phyloP scores from a whole-genome alignment of 805 yeast genomes.

The Citeromyces matritensis region DNA sequence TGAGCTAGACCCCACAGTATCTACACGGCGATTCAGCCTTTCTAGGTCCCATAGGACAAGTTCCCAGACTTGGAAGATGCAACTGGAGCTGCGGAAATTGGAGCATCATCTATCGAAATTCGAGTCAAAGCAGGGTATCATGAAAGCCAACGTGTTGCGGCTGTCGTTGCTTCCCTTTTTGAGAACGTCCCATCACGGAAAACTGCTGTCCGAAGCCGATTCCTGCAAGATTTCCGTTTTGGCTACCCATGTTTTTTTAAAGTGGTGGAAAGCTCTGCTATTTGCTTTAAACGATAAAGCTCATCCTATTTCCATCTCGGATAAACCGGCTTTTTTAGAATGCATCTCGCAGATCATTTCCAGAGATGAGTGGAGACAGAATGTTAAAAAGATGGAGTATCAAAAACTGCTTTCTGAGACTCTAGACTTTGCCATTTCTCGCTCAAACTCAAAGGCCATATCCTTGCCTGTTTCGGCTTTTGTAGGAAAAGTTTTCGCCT shows the following conservation, averaged over 20 bases:
- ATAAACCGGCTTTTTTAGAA: constrained; percentile 37
- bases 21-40: too few relatives aligned
- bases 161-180: constrained; percentile 29
- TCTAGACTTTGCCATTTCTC: constrained; percentile 31
- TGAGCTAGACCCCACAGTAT: too few relatives aligned
- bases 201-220: constrained; percentile 4
- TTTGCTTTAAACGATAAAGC: constrained; percentile 12
- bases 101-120: constrained; percentile 30
- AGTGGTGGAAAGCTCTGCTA: constrained; percentile 42
- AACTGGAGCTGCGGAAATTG: constrained; percentile 9
- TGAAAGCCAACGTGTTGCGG: constrained; percentile 30
- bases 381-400: constrained; percentile 13
- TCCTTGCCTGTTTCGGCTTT: constrained; percentile 49
- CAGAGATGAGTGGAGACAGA: constrained; percentile 26
- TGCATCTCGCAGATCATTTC: constrained; percentile 34
- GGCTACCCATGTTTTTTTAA: constrained; percentile 12
- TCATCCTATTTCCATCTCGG: constrained; percentile 23
- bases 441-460: constrained; percentile 31
- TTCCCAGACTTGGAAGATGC: not conserved
- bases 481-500: constrained; percentile 58
- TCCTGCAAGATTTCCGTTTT: constrained; percentile 2
- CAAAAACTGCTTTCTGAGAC: constrained; percentile 29
- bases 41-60: not conserved
- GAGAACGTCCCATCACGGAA: constrained; percentile 10
- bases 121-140: constrained; percentile 19